Conservation (phyloP, 495 filamentous ascomycete species). For the Eremomyces bilateralis region DNA sequence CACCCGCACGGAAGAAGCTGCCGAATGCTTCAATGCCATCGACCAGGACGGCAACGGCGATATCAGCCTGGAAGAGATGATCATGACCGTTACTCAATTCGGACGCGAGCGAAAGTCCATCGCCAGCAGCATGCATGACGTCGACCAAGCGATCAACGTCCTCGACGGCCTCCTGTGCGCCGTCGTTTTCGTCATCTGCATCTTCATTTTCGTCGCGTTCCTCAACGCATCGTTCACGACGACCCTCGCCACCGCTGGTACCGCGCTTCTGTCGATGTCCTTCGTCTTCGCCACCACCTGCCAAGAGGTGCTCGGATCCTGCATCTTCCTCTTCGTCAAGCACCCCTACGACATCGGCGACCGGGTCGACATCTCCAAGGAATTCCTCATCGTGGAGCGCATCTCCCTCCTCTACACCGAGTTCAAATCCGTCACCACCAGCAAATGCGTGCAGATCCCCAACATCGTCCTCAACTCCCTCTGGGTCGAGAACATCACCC, state of each 20-base stretch:
- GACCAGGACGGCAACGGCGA: slow-evolving; percentile 86
- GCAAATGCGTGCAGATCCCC: slow-evolving; percentile 72
- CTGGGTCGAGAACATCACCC: slow-evolving; percentile 83
- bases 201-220: slow-evolving; percentile 83
- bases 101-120: slow-evolving; percentile 69
- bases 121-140: slow-evolving; percentile 82
- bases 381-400: slow-evolving; percentile 67
- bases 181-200: slow-evolving; percentile 53
- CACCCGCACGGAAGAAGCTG: slow-evolving; percentile 46
- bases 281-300: slow-evolving; percentile 84
- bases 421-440: slow-evolving; percentile 61
- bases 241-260: slow-evolving; percentile 83
- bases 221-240: slow-evolving; percentile 66
- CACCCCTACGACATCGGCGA: slow-evolving; percentile 88
- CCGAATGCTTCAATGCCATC: slow-evolving; percentile 58
- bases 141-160: slow-evolving; percentile 81
- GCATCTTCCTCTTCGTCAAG: slow-evolving; percentile 97
- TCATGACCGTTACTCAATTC: slow-evolving; percentile 63
- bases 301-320: slow-evolving; percentile 85
- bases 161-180: slow-evolving; percentile 65
- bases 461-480: slow-evolving; percentile 77
- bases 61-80: slow-evolving; percentile 86
- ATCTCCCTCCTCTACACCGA: slow-evolving; percentile 90
- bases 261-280: slow-evolving; percentile 77
- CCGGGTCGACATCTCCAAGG: slow-evolving; percentile 59